Evolutionary conservation across 2,329 filamentous ascomycete species (phyloP).

Genomic region (Phialophora tarda): DNA sequence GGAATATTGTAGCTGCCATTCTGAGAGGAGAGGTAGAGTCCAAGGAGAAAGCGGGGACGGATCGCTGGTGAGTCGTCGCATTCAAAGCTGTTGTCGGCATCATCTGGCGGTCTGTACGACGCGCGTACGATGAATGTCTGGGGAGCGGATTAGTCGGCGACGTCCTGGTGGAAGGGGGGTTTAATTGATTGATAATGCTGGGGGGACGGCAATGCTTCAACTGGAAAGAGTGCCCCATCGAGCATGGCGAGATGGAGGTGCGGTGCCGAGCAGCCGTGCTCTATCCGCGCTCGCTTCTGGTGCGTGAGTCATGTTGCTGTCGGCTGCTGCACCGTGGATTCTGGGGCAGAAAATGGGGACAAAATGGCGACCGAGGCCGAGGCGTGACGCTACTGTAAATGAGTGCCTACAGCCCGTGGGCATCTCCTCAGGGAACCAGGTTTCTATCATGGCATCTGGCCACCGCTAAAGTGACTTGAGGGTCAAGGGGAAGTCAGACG

Average conservation of each 20-base stretch:
- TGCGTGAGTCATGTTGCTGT: neutral
- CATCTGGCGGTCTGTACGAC: slow-evolving; percentile 3
- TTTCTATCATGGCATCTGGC: neutral
- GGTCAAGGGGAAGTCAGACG: neutral
- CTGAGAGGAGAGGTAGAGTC: neutral
- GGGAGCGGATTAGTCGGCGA: neutral
- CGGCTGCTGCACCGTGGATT: neutral
- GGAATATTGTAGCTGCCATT: neutral
- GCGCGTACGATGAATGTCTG: neutral
- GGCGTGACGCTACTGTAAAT: neutral
- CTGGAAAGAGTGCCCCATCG: neutral
- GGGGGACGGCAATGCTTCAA: neutral
- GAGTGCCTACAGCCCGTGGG: neutral
- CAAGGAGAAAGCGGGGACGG: slow-evolving; percentile 1
- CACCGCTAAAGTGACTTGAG: neutral
- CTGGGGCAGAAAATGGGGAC: neutral
- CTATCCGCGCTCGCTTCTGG: neutral
- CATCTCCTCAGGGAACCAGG: neutral
- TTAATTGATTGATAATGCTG: neutral
- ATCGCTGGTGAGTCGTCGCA: neutral
- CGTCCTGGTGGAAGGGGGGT: neutral
- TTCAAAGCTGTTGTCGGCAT: neutral
- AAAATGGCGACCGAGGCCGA: neutral
- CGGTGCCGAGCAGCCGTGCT: slow-evolving; percentile 4
- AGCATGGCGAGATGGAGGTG: neutral